A percentile compares a stretch with the other conserved stretches of the same genome.
These are phyloP conservation scores for Podospora didyma DNA, from an alignment of 495 filamentous ascomycete species.

Conservation along the genomic window DNA sequence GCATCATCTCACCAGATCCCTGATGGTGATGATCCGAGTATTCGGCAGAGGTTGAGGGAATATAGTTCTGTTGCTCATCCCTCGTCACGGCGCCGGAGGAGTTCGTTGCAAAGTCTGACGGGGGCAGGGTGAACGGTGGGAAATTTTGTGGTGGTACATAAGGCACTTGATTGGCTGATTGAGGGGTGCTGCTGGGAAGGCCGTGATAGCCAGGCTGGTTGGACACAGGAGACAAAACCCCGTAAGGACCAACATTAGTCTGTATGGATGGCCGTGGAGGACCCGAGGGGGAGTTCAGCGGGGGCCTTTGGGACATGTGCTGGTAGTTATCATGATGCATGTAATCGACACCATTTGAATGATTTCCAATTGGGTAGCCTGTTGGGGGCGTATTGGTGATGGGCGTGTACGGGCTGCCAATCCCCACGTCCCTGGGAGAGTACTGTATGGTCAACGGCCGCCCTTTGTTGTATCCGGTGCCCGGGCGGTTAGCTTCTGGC, in stretches of 20 bases:
- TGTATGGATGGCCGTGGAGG: slow-evolving; percentile 44
- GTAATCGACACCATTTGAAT: slow-evolving; percentile 40
- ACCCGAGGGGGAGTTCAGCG: slow-evolving; percentile 38
- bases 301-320: slow-evolving; percentile 31
- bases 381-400: slow-evolving; percentile 44
- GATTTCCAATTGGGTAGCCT: slow-evolving; percentile 32
- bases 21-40: slow-evolving; percentile 44
- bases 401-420: slow-evolving; percentile 46
- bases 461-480: slow-evolving; percentile 40
- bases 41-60: slow-evolving; percentile 36
- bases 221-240: slow-evolving; percentile 47
- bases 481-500: slow-evolving; percentile 47
- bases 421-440: slow-evolving; percentile 46
- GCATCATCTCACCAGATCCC: slow-evolving; percentile 47
- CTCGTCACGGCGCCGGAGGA: slow-evolving; percentile 21
- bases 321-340: slow-evolving; percentile 41
- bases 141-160: slow-evolving; percentile 51
- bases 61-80: slow-evolving; percentile 33
- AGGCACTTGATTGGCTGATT: slow-evolving; percentile 34
- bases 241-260: slow-evolving; percentile 42
- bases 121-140: slow-evolving; percentile 53
- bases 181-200: slow-evolving; percentile 40
- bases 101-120: slow-evolving; percentile 44
- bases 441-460: slow-evolving; percentile 47
- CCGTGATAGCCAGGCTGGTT: slow-evolving; percentile 45